Conservation (phyloP, 2,329 filamentous ascomycete species). For the Drechslerella coelobrocha region DNA sequence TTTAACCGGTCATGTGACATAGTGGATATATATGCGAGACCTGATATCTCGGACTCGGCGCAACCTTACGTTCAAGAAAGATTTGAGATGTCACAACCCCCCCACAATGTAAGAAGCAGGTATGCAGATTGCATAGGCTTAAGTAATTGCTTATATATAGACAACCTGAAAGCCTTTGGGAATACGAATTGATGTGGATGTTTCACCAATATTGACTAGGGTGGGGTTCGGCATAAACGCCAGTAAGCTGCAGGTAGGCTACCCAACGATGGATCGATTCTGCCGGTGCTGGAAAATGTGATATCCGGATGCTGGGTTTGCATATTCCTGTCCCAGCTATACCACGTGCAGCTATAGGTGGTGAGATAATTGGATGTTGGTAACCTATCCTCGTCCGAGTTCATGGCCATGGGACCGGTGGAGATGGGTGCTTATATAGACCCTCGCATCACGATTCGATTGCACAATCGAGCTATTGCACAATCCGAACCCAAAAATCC, state of each 20-base stretch:
- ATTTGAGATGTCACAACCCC: not conserved
- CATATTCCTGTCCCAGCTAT: conserved; percentile 32
- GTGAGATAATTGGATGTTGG: conserved; percentile 47
- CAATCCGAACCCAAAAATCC: conserved; percentile 24
- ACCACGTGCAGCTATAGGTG: conserved; percentile 41
- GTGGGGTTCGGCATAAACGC: conserved; percentile 27
- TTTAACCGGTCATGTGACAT: too few species aligned
- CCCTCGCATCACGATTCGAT: conserved; percentile 23
- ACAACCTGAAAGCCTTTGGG: not conserved
- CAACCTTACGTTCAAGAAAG: not conserved
- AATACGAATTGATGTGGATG: conserved; percentile 36
- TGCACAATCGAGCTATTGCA: conserved; percentile 33
- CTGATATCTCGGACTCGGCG: too few species aligned
- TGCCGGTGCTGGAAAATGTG: conserved; percentile 24
- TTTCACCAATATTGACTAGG: conserved; percentile 29
- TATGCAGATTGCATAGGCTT: not conserved
- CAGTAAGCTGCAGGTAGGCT: not conserved
- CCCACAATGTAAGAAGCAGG: not conserved
- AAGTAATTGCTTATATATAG: not conserved
- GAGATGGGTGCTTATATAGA: conserved; percentile 29
- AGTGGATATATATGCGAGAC: too few species aligned
- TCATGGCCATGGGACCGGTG: conserved; percentile 43
- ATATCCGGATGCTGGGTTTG: conserved; percentile 27
- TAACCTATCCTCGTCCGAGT: conserved; percentile 40
- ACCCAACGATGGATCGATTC: conserved; percentile 13